phyloP scores from a whole-genome alignment of 441 rosid genomes.

The Pelargonium myrrhifolium region DNA sequence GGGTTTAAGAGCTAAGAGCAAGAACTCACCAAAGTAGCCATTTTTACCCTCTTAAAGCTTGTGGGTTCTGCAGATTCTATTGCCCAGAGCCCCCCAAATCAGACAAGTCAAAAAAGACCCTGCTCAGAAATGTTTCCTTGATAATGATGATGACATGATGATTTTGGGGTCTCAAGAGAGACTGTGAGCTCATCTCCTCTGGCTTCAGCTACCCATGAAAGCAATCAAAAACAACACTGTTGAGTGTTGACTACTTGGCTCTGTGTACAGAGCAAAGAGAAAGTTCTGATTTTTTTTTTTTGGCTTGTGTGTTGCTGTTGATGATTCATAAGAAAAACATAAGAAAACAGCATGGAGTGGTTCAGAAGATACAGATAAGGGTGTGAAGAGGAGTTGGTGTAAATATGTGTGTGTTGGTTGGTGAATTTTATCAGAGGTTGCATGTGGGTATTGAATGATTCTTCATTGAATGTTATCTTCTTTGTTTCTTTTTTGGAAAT shows the following conservation, averaged over 20 bases:
- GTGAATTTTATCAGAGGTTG: slow-evolving; percentile 21
- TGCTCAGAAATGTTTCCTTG: slow-evolving; percentile 5
- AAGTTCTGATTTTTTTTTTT: neutral
- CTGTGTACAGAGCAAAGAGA: slow-evolving; percentile 3
- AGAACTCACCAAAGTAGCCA: too few species aligned
- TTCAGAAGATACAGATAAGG: neutral
- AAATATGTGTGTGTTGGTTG: slow-evolving; percentile 20
- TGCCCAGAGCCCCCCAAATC: too few species aligned
- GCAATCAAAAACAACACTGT: slow-evolving; percentile 33
- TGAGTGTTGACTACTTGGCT: too few species aligned
- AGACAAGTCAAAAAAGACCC: slow-evolving; percentile 17
- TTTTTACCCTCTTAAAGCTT: too few species aligned
- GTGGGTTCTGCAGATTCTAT: too few species aligned
- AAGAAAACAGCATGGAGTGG: slow-evolving; percentile 14
- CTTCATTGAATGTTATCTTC: slow-evolving; percentile 15
- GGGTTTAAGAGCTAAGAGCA: too few species aligned
- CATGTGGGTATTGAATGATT: slow-evolving; percentile 21
- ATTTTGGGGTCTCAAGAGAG: slow-evolving; percentile 17
- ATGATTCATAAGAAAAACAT: neutral
- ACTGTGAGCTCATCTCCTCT: slow-evolving; percentile 29
- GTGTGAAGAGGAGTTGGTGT: slow-evolving; percentile 23
- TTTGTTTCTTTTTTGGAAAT: neutral
- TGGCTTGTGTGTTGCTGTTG: neutral
- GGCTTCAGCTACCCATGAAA: slow-evolving; percentile 28
- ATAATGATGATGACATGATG: slow-evolving; percentile 2